These are phyloP conservation scores for Aegilops sharonensis DNA, from an alignment of 176 grass and related monocot species.

Conservation along the genomic window DNA sequence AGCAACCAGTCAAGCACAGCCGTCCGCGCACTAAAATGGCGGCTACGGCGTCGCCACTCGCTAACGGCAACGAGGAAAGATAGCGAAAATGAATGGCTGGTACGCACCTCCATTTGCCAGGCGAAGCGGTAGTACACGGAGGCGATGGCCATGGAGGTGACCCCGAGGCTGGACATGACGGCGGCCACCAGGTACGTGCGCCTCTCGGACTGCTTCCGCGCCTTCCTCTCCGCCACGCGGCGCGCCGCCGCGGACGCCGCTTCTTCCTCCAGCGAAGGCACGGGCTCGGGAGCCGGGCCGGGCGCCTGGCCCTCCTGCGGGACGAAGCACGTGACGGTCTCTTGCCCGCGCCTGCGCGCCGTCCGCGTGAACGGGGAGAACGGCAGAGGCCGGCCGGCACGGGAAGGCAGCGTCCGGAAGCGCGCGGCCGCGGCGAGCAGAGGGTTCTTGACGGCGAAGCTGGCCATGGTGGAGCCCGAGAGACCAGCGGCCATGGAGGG, in stretches of 20 bases:
- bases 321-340: conserved; percentile 56
- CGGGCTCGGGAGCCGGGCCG: background rate
- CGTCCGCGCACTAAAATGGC: background rate
- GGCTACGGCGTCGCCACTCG: background rate
- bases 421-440: conserved; percentile 36
- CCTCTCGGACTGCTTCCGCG: conserved; percentile 63
- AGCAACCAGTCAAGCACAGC: background rate
- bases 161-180: conserved; percentile 74
- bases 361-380: conserved; percentile 39
- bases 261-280: conserved; percentile 36
- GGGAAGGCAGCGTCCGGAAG: conserved; percentile 10
- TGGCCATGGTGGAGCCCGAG: conserved; percentile 28
- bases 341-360: conserved; percentile 26
- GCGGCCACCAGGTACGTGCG: conserved; percentile 74
- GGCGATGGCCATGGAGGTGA: conserved; percentile 70
- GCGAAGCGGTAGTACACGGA: conserved; percentile 80
- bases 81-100: background rate
- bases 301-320: conserved; percentile 13
- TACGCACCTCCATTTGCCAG: conserved; percentile 70
- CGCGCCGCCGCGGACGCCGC: conserved; percentile 29
- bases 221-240: conserved; percentile 43
- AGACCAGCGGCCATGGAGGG: conserved; percentile 36
- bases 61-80: background rate
- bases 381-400: conserved; percentile 1
- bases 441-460: conserved; percentile 42